Conservation (phyloP, 2,329 filamentous ascomycete species). For the Paecilomyces variotii region DNA sequence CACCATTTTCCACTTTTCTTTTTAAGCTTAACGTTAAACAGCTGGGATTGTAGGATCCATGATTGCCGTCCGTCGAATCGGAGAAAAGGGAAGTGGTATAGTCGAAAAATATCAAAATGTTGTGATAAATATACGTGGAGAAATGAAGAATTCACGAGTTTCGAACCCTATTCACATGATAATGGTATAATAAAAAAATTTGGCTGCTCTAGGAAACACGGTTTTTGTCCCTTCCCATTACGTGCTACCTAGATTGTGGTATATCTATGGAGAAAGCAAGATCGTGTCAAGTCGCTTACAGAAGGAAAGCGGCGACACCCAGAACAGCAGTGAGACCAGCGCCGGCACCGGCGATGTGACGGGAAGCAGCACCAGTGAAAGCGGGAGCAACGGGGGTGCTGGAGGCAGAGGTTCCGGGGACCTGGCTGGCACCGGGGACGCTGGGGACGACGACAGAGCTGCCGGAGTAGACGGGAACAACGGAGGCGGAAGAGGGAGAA, state of each 20-base stretch:
- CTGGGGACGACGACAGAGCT: slow-evolving; percentile 10
- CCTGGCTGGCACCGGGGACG: slow-evolving; percentile 9
- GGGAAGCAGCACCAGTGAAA: slow-evolving; percentile 47
- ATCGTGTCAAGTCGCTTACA: slow-evolving; percentile 24
- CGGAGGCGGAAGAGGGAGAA: slow-evolving; percentile 6
- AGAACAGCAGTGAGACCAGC: slow-evolving; percentile 46
- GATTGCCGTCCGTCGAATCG: background rate
- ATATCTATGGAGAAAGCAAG: background rate
- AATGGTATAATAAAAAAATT: background rate
- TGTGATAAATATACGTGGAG: background rate
- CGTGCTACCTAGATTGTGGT: background rate
- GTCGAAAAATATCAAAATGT: background rate
- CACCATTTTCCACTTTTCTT: background rate
- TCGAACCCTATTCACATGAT: background rate
- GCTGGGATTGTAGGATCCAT: background rate
- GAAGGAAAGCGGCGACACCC: slow-evolving; percentile 41
- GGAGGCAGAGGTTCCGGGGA: slow-evolving; percentile 13
- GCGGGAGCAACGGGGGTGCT: slow-evolving; percentile 12
- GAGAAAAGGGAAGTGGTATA: background rate
- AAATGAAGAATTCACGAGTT: background rate
- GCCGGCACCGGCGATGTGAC: slow-evolving; percentile 40
- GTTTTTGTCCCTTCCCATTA: background rate
- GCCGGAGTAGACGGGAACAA: slow-evolving; percentile 12
- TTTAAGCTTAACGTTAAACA: background rate
- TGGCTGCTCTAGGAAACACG: background rate